Percentiles rank a stretch among this genome's conserved stretches.
These are phyloP conservation scores for Chloris gayana DNA, from an alignment of 176 grass and related monocot species.

Conservation along the genomic window DNA sequence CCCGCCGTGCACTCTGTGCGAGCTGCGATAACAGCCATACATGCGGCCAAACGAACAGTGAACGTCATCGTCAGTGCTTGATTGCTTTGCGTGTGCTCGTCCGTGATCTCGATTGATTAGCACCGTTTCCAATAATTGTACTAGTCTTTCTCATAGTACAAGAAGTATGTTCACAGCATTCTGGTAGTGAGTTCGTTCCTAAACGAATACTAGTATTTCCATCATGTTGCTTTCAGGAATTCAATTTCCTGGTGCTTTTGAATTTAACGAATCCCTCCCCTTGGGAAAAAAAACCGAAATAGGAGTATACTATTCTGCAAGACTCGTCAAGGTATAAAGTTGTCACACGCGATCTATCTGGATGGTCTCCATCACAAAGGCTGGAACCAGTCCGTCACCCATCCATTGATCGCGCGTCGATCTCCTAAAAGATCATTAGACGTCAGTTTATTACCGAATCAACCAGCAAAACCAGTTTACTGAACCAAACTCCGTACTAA, in stretches of 20 bases:
- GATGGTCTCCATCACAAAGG: conserved; percentile 4
- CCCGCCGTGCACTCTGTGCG: not conserved
- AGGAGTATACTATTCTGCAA: too few relatives aligned
- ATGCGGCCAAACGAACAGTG: not conserved
- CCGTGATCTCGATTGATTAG: not conserved
- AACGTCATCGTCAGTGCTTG: not conserved
- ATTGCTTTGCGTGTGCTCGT: not conserved
- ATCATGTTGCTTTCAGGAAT: not conserved
- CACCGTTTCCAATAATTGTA: not conserved
- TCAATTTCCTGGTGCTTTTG: not conserved
- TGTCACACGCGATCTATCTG: not conserved
- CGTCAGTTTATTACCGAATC: not conserved
- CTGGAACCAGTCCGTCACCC: too few relatives aligned
- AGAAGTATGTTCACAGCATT: not conserved
- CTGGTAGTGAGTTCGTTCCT: not conserved
- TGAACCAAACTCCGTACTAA: not conserved
- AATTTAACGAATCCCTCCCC: not conserved
- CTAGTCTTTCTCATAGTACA: not conserved
- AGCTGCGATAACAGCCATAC: not conserved
- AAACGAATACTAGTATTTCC: not conserved
- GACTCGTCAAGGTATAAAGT: not conserved
- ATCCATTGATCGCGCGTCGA: not conserved
- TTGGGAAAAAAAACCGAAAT: too few relatives aligned
- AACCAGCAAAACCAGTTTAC: not conserved
- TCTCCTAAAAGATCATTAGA: not conserved